Evolutionary conservation across 2,329 filamentous ascomycete genomes (phyloP).

Genomic region (Colletotrichum sp.): DNA sequence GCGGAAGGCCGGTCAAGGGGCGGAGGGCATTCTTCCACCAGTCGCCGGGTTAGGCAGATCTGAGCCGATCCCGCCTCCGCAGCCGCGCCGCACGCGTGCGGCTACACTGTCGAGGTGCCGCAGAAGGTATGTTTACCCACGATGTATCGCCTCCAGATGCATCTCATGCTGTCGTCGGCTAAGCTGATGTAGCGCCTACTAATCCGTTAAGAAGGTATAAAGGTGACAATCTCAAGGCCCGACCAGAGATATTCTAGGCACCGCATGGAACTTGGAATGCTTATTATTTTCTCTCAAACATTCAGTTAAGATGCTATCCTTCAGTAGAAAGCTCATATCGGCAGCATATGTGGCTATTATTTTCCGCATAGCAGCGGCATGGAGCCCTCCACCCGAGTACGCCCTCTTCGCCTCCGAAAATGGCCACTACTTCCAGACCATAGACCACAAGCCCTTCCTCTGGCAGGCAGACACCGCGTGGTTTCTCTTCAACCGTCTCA

Average conservation of each 20-base stretch:
- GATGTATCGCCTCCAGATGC: not conserved
- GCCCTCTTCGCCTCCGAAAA: not conserved
- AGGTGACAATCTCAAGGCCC: not conserved
- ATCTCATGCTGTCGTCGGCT: not conserved
- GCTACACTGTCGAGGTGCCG: not conserved
- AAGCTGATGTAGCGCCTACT: not conserved
- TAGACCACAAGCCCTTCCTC: not conserved
- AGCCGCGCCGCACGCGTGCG: not conserved
- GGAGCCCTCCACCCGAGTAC: not conserved
- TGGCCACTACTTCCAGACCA: not conserved
- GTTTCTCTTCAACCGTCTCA: not conserved
- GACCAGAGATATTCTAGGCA: not conserved
- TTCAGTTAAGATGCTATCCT: not conserved
- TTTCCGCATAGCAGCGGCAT: not conserved
- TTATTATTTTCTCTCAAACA: not conserved
- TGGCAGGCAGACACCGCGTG: not conserved
- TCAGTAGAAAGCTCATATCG: not conserved
- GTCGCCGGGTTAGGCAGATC: not conserved
- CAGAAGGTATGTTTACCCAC: not conserved
- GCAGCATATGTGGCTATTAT: not conserved
- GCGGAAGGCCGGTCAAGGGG: not conserved
- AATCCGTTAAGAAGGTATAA: not conserved
- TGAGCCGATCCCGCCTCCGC: not conserved
- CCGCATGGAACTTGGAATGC: not conserved
- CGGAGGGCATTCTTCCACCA: not conserved